Percentiles rank a stretch among this genome's conserved stretches.
These are phyloP conservation scores for Agaricus blazei DNA, from an alignment of 768 basidiomycete species.

Conservation along the genomic window DNA sequence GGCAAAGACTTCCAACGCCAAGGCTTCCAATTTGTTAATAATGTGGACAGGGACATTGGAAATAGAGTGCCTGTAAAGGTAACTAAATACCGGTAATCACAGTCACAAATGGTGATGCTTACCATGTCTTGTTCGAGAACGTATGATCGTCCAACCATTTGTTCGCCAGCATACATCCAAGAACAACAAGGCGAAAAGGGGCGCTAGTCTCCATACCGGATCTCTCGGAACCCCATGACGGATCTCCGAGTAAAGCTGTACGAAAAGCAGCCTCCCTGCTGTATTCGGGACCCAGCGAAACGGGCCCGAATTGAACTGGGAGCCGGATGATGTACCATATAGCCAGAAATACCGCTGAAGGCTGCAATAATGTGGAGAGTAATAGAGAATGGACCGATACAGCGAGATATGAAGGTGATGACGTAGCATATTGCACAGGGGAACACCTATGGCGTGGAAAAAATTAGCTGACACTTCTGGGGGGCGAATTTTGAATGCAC, in stretches of 20 bases:
- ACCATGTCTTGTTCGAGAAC: constrained; percentile 89
- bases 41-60: constrained; percentile 68
- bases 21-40: constrained; percentile 67
- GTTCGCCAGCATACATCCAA: constrained; percentile 83
- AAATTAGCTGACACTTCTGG: background rate
- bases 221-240: constrained; percentile 33
- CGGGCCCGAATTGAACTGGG: constrained; percentile 60
- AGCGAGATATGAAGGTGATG: constrained; percentile 50
- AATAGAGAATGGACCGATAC: constrained; percentile 66
- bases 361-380: constrained; percentile 75
- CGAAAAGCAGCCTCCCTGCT: constrained; percentile 62
- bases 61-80: constrained; percentile 62
- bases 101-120: constrained; percentile 18
- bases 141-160: constrained; percentile 90
- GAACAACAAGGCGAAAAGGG: constrained; percentile 68
- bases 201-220: constrained; percentile 53
- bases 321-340: constrained; percentile 80
- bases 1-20: constrained; percentile 64
- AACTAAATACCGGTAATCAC: constrained; percentile 1
- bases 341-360: constrained; percentile 73
- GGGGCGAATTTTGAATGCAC: constrained; percentile 21
- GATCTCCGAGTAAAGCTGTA: constrained; percentile 53
- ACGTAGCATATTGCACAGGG: constrained; percentile 30
- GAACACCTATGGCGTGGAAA: constrained; percentile 10
- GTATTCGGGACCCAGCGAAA: constrained; percentile 44